Conservation (phyloP, 495 filamentous ascomycete species). For the Penicillium ochrochloron region DNA sequence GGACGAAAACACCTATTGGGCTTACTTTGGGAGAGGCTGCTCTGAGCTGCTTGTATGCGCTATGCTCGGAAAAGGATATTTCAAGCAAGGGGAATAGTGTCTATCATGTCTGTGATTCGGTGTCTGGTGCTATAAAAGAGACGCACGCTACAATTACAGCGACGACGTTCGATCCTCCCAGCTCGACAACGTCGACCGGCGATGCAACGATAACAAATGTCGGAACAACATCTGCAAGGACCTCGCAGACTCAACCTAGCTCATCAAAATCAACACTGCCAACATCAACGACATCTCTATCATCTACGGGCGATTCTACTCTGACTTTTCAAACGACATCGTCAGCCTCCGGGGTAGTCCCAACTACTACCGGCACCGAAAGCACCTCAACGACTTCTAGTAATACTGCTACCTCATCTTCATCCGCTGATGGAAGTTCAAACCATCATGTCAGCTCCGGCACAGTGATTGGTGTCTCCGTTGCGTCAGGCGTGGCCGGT, state of each 20-base stretch:
- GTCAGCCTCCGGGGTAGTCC: not conserved
- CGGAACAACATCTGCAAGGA: constrained; percentile 10
- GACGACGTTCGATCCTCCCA: constrained; percentile 50
- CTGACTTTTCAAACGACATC: constrained; percentile 11
- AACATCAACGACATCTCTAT: constrained; percentile 4
- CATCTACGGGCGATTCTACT: not conserved
- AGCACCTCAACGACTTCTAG: constrained; percentile 19
- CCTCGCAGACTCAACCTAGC: not conserved
- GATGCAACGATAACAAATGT: constrained; percentile 4
- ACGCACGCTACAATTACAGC: constrained; percentile 67
- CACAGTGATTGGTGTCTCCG: constrained; percentile 49
- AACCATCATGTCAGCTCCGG: constrained; percentile 35
- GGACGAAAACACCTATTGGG: constrained; percentile 58
- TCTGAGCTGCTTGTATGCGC: constrained; percentile 62
- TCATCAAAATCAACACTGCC: constrained; percentile 11
- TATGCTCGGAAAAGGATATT: constrained; percentile 38
- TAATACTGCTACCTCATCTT: constrained; percentile 19
- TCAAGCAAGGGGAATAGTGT: constrained; percentile 38
- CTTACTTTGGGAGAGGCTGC: constrained; percentile 73
- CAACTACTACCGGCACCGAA: constrained; percentile 3
- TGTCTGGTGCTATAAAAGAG: constrained; percentile 55
- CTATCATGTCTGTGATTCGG: constrained; percentile 62
- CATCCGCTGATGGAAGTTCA: constrained; percentile 1
- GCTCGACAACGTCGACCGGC: constrained; percentile 31
- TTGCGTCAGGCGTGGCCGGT: constrained; percentile 45